These are phyloP conservation scores for Pyrenula massariospora DNA, from an alignment of 495 filamentous ascomycete species.

Conservation along the genomic window DNA sequence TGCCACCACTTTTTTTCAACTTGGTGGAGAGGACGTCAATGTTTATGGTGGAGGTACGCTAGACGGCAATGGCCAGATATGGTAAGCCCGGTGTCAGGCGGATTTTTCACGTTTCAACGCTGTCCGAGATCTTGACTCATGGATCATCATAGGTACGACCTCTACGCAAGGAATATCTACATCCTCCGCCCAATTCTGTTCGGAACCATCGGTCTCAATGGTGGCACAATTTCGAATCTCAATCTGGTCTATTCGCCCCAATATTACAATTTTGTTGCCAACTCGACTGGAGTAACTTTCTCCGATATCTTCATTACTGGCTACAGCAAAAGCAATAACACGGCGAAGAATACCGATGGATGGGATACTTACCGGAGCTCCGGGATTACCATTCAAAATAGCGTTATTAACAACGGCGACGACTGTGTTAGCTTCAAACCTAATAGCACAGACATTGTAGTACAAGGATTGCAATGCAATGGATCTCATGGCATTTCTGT, in stretches of 20 bases:
- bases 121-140: too few relatives aligned
- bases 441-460: slow-evolving; percentile 61
- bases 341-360: slow-evolving; percentile 58
- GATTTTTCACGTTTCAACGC: neutral
- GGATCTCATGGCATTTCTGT: slow-evolving; percentile 67
- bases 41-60: slow-evolving; percentile 52
- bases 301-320: slow-evolving; percentile 53
- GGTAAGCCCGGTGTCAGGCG: slow-evolving; percentile 25
- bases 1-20: slow-evolving; percentile 55
- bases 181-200: slow-evolving; percentile 50
- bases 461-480: slow-evolving; percentile 59
- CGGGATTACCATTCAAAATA: slow-evolving; percentile 57
- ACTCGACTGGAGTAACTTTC: slow-evolving; percentile 54
- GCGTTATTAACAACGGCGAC: slow-evolving; percentile 56
- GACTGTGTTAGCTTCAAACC: slow-evolving; percentile 73
- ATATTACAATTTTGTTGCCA: slow-evolving; percentile 58
- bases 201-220: slow-evolving; percentile 49
- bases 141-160: slow-evolving; percentile 29
- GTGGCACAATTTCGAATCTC: slow-evolving; percentile 47
- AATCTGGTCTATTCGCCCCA: slow-evolving; percentile 53
- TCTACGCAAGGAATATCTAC: slow-evolving; percentile 39
- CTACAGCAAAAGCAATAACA: slow-evolving; percentile 33
- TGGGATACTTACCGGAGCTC: slow-evolving; percentile 58
- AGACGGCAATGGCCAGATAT: slow-evolving; percentile 58
- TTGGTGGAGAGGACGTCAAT: slow-evolving; percentile 57